phyloP scores from a whole-genome alignment of 1,284 basidiomycete species.

The Schizophyllum amplum region DNA sequence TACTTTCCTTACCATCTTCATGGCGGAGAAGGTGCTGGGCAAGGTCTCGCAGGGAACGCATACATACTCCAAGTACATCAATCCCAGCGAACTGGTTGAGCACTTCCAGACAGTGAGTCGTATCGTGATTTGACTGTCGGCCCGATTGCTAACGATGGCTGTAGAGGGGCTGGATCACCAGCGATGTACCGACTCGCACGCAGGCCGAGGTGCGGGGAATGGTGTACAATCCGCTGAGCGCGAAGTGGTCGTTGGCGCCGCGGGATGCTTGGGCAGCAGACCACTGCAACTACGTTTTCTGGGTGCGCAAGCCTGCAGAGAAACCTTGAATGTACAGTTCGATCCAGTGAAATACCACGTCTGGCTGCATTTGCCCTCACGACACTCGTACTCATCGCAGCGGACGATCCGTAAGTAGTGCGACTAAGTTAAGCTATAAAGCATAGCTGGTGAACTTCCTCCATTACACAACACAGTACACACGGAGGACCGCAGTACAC shows the following conservation, averaged over 20 bases:
- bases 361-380: no score
- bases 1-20: slow-evolving; percentile 86
- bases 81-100: slow-evolving; percentile 78
- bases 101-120: slow-evolving; percentile 69
- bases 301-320: slow-evolving; percentile 53
- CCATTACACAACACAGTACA: no score
- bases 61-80: slow-evolving; percentile 86
- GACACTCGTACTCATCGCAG: no score
- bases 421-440: no score
- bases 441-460: no score
- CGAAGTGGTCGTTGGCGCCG: slow-evolving; percentile 65
- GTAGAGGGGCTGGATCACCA: slow-evolving; percentile 20
- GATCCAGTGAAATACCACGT: no score
- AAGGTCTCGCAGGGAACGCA: slow-evolving; percentile 90
- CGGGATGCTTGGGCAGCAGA: slow-evolving; percentile 54
- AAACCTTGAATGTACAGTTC: background rate
- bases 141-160: slow-evolving; percentile 24
- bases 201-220: slow-evolving; percentile 81
- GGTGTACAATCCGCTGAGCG: slow-evolving; percentile 72
- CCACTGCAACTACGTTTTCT: slow-evolving; percentile 77
- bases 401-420: no score
- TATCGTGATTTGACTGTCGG: slow-evolving; percentile 27
- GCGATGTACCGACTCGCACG: slow-evolving; percentile 34
- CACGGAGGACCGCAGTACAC: no score
- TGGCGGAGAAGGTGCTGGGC: slow-evolving; percentile 81